phyloP scores from a whole-genome alignment of 2,329 filamentous ascomycete genomes.

The Zarea fungicola region DNA sequence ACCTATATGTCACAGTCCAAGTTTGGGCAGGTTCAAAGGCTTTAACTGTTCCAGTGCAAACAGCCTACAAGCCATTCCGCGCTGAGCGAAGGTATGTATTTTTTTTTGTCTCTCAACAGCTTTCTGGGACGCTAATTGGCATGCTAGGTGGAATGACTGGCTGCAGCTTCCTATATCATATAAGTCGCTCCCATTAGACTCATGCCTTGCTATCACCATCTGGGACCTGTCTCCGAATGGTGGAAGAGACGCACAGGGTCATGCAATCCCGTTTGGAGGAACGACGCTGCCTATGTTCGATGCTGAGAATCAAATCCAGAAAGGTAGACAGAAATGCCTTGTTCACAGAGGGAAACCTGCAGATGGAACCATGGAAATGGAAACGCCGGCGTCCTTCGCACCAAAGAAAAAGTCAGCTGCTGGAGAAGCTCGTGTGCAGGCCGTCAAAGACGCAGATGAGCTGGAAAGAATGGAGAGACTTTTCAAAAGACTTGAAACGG shows the following conservation, averaged over 20 bases:
- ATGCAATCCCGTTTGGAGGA: conserved; percentile 87
- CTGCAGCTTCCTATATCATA: conserved; percentile 81
- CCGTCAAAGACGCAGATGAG: conserved; percentile 74
- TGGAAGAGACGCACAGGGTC: conserved; percentile 61
- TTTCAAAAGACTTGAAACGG: conserved; percentile 98
- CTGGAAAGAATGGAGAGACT: conserved; percentile 82
- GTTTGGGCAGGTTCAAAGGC: conserved; percentile 96
- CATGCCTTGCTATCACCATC: conserved; percentile 84
- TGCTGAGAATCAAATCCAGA: conserved; percentile 82
- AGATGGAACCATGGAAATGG: conserved; percentile 75
- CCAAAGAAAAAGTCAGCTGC: conserved; percentile 48
- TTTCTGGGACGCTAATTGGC: neutral
- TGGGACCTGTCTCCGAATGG: conserved; percentile 90
- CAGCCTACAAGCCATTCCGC: conserved; percentile 87
- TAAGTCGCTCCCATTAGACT: conserved; percentile 72
- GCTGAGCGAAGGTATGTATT: conserved; percentile 53
- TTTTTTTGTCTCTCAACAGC: neutral
- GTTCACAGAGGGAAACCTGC: conserved; percentile 77
- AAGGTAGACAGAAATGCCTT: conserved; percentile 86
- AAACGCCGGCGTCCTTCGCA: conserved; percentile 65
- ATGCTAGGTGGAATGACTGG: conserved; percentile 87
- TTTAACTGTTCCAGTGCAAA: conserved; percentile 85
- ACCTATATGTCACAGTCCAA: conserved; percentile 89
- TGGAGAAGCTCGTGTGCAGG: conserved; percentile 42
- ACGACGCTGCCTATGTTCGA: conserved; percentile 93